Base-by-base conservation (phyloP, 345 rosid genomes). In the Rhodomyrtus tomentosa region DNA sequence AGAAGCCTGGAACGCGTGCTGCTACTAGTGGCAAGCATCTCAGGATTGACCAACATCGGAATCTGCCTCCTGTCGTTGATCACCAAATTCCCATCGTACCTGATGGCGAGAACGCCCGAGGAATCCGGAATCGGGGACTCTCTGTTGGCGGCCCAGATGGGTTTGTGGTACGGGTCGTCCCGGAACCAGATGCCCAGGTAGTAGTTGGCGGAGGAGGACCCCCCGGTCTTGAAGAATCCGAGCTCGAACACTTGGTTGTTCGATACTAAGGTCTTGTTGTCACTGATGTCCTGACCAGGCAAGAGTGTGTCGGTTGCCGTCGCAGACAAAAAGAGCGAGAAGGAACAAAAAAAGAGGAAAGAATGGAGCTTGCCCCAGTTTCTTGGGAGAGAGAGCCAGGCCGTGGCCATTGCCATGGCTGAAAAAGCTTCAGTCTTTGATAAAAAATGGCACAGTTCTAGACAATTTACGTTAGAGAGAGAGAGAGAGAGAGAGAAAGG, bases 21-120 rank as follows among this genome's bases (percentile, higher is more conserved):
- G 40, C 16, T 42, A 38, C 56, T 40, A 38, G 42, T 22, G 55
- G 82, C 82, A 42, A 84, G 82, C 85, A 52, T 36, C 21, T 0
- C 85, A 20, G 14, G 2, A 73, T 84, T 84, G 20, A 84, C 68
- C 36, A 73, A 24, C n/a, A 36, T 3, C 49, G 51, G 50, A 52
- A 40, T 76, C 22, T 40, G 50, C 50, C 82, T 72, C 50, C 25
- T 29, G 27, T 74, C 85, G 3, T 1, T 76, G 22, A 73, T 38
- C 82, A 72, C 38, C 55, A 84, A 45, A 53, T 84, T 73, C 58
- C 85, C 85, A 53, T 84, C 68, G 45, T 32, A 84, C 72, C 82
- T 74, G 53, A 84, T 84, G 40, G 56, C 11, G 45, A 84, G 85
- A 54, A 16, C 16, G 4, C 82, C 82, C 5, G 59, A 32, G 24